Base-by-base conservation (phyloP, 2,329 filamentous ascomycete species). In the Remersonia thermophila region DNA sequence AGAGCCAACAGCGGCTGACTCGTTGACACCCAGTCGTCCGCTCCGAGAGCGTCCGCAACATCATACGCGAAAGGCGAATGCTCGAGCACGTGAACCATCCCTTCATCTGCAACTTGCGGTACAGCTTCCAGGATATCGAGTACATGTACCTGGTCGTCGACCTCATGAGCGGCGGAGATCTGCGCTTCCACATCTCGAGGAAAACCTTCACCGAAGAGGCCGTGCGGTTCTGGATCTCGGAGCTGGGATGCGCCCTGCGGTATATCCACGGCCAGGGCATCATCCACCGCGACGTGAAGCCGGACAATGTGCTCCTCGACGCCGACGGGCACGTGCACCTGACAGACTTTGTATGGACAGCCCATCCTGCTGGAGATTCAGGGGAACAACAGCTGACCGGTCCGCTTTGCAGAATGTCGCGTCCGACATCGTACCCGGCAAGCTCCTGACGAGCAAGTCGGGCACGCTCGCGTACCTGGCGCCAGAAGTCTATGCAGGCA, bases 61-160 rank as follows among this genome's bases (percentile, higher is more conserved):
- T 98, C 49, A 91, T 98, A 55, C 80, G 91, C 50, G 91, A 98
- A 67, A 77, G 91, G 46, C 79, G 89, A 56, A 98, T 98, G 91
- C 74, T 98, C 54, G 87, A 98, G 63, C 86, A 96, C 58, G 73
- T 98, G 51, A 95, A 94, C 57, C 91, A 98, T 55, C 86, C 89
- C 17, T 98, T 96, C 59, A 82, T 98, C 49, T 96, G 89, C 67
- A 98, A 98, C 60, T 66, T 98, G 67, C 83, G 91, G 52, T 98
- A 96, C 65, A 95, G 87, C 62, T 98, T 98, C 57, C 91, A 98
- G 62, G 91, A 98, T 60, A 86, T 96, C 51, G 91, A 98, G 60
- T 98, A 98, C 62, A 81, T 98, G 85, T 94, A 98, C 59, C 77
- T 98, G 37, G 89, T 98, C 36, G 86, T 98, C 44, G 91, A 98